phyloP scores from a whole-genome alignment of 371 early-diverging fungal genomes.

The Coemansia sp. region DNA sequence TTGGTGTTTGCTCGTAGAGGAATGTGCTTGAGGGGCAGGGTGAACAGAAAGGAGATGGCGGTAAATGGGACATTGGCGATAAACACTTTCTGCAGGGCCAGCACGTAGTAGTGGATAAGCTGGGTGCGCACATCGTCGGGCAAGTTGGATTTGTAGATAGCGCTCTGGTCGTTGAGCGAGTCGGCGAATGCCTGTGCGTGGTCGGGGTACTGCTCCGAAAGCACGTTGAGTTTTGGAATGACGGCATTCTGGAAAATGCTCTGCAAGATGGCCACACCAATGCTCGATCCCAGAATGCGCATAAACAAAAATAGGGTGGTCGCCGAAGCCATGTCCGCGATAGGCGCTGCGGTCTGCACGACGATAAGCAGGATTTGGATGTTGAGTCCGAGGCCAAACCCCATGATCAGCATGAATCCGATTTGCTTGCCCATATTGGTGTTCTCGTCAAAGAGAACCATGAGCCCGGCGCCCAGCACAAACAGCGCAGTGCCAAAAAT shows the following conservation, averaged over 20 bases:
- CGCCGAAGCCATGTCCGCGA: slow-evolving; percentile 60
- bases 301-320: slow-evolving; percentile 63
- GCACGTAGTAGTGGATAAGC: slow-evolving; percentile 54
- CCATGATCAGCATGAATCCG: slow-evolving; percentile 61
- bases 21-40: slow-evolving; percentile 54
- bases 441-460: slow-evolving; percentile 52
- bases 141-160: slow-evolving; percentile 37
- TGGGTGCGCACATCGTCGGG: slow-evolving; percentile 47
- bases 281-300: slow-evolving; percentile 58
- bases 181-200: slow-evolving; percentile 17
- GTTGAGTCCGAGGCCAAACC: slow-evolving; percentile 62
- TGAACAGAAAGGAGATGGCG: slow-evolving; percentile 56
- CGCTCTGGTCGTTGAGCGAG: slow-evolving; percentile 46
- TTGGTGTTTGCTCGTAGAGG: slow-evolving; percentile 15
- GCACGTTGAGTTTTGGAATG: slow-evolving; percentile 19
- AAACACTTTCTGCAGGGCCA: slow-evolving; percentile 62
- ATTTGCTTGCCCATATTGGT: slow-evolving; percentile 54
- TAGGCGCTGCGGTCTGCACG: slow-evolving; percentile 59
- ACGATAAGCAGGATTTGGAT: slow-evolving; percentile 64
- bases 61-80: slow-evolving; percentile 59
- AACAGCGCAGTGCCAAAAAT: slow-evolving; percentile 46
- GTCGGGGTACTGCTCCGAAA: slow-evolving; percentile 29
- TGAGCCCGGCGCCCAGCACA: slow-evolving; percentile 41
- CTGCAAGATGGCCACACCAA: slow-evolving; percentile 63
- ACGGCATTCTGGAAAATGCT: slow-evolving; percentile 52